A percentile compares a stretch with the other conserved stretches of the same genome.
phyloP scores from a whole-genome alignment of 2,329 filamentous ascomycete species.

The Sphaceloma murrayae region DNA sequence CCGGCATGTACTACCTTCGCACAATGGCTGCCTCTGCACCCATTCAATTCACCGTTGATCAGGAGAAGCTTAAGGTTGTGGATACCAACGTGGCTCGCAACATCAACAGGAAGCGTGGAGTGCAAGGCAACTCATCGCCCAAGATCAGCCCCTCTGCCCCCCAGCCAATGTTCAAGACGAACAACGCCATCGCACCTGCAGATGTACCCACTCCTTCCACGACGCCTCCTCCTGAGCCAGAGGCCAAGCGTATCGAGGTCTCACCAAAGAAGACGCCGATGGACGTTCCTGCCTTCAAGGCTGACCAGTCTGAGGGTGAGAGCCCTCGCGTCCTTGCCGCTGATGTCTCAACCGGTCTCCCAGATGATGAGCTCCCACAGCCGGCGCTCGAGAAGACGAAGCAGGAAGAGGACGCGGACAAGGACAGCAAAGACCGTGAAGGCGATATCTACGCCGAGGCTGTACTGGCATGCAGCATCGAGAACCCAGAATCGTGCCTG shows the following conservation, averaged over 20 bases:
- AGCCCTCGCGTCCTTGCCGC: conserved; percentile 69
- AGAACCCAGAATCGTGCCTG: conserved; percentile 86
- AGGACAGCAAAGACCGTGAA: conserved; percentile 65
- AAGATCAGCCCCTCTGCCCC: conserved; percentile 38
- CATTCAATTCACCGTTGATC: conserved; percentile 98
- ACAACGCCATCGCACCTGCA: conserved; percentile 39
- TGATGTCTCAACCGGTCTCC: conserved; percentile 48
- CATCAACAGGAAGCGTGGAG: conserved; percentile 58
- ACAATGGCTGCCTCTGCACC: conserved; percentile 94
- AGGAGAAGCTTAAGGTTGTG: conserved; percentile 80
- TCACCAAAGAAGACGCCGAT: conserved; percentile 45
- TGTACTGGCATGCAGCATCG: conserved; percentile 87
- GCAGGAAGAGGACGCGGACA: conserved; percentile 65
- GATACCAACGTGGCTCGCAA: conserved; percentile 69
- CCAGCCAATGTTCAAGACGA: conserved; percentile 54
- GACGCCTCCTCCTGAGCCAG: conserved; percentile 51
- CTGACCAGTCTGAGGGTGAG: conserved; percentile 65
- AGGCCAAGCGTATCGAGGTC: conserved; percentile 30
- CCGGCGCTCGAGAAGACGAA: conserved; percentile 38
- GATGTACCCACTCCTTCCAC: conserved; percentile 60
- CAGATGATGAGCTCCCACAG: conserved; percentile 56
- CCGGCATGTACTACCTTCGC: conserved; percentile 99
- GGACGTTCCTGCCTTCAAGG: conserved; percentile 61
- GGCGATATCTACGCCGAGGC: conserved; percentile 93
- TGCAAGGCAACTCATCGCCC: conserved; percentile 39